Evolutionary conservation across 148 eudicot genomes (phyloP), one percentile per base, ranked within the genome.

Genomic region (Camellia japonica): DNA sequence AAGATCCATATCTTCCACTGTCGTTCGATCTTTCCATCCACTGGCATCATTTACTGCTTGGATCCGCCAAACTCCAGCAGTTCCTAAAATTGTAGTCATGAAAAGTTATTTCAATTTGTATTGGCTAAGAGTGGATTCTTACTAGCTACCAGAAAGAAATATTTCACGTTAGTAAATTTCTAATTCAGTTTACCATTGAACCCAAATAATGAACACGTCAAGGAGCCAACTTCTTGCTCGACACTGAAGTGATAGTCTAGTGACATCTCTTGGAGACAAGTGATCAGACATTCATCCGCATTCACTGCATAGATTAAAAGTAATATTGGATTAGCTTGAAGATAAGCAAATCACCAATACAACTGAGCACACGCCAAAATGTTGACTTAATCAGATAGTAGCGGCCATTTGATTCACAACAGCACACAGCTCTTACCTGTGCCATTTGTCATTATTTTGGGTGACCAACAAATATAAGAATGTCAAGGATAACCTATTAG

Each of bases 11-110:
- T 88, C 90, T 74, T 88, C 88, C 2, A 88, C 88, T 1, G 88
- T 88, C 19, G 90, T 88, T 69, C 90, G 73, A 60, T 88, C 90
- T 86, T 88, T 88, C 90, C 88, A 88, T 3, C 90, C 90, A 62
- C 90, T 87, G 16, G 90, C 90, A 66, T 88, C 90, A 20, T 86
- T 60, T 42, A 88, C 55, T 67, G 88, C 90, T 69, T 51, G 67
- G 13, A 88, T 73, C 49, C 90, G 51, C 90, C 90, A 88, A 30
- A 88, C 87, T 38, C 90, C 90, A 66, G 87, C 90, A 73, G 90
- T 87, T 67, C 90, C 90, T 83, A 13, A 43, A 56, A 60, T 13
- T 60, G 14, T 74, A 23, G 15, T 65, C 43, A 43, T 52, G 38
- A 46, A 18, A 16, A 56, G 0, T 18, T 38, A 6, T n/a, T 41